phyloP scores from a whole-genome alignment of 306 rosid genomes.

The Acmispon strigosus region DNA sequence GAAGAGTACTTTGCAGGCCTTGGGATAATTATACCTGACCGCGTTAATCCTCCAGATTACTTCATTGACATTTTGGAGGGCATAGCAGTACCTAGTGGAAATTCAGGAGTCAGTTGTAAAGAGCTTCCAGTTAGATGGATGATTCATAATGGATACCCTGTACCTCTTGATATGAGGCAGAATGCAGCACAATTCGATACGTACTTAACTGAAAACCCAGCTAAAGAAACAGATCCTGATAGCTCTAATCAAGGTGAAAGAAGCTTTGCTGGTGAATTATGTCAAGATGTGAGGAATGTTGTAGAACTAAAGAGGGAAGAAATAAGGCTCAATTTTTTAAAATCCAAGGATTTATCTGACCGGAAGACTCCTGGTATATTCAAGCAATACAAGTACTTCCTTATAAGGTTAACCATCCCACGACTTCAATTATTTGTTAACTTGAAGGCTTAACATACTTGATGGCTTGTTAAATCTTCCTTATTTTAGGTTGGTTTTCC shows the following conservation, averaged over 20 bases:
- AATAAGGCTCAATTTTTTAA: conserved; percentile 43
- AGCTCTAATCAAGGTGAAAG: conserved; percentile 25
- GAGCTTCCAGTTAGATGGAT: conserved; percentile 81
- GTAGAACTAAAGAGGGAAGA: conserved; percentile 51
- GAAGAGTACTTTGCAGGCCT: conserved; percentile 66
- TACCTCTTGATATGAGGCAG: conserved; percentile 61
- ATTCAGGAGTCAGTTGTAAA: conserved; percentile 33
- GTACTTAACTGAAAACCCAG: conserved; percentile 14
- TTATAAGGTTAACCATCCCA: conserved; percentile 44
- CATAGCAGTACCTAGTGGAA: conserved; percentile 40
- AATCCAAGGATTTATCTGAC: conserved; percentile 56
- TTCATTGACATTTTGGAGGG: conserved; percentile 85
- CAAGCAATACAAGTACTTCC: conserved; percentile 64
- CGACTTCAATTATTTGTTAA: background rate
- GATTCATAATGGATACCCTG: conserved; percentile 60
- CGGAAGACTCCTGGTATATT: conserved; percentile 60
- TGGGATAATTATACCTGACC: conserved; percentile 63
- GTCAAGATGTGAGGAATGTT: conserved; percentile 49
- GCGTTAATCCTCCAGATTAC: conserved; percentile 74
- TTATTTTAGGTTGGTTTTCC: background rate
- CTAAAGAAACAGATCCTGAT: conserved; percentile 22
- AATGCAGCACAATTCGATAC: conserved; percentile 13
- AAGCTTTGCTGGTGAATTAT: conserved; percentile 63
- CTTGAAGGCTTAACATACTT: background rate
- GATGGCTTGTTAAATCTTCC: background rate